A percentile compares a stretch with the other conserved stretches of the same genome.
Conservation (phyloP, 1,284 basidiomycete genomes). For the Tetrapyrgos nigripes region DNA sequence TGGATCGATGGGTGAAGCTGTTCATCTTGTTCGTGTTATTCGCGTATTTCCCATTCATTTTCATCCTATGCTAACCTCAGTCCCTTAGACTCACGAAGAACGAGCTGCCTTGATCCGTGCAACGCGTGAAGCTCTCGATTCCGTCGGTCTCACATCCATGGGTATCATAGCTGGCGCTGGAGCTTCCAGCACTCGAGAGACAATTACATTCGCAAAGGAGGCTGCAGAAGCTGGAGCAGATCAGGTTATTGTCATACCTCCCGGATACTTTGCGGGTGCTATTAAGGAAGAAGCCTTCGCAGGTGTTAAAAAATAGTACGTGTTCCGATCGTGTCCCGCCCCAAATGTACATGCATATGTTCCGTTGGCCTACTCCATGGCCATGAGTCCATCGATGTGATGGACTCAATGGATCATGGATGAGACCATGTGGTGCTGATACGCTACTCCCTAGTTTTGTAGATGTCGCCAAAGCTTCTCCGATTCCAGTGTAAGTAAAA, state of each 20-base stretch:
- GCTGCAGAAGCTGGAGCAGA: conserved; percentile 19
- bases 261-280: conserved; percentile 13
- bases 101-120: conserved; percentile 15
- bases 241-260: conserved; percentile 17
- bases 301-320: conserved; percentile 13
- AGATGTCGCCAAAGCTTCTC: conserved; percentile 13
- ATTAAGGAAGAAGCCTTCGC: conserved; percentile 8
- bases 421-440: background rate
- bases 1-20: conserved; percentile 18
- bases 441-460: conserved; percentile 3
- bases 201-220: conserved; percentile 13
- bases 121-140: conserved; percentile 15
- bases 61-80: background rate
- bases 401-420: background rate
- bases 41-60: background rate
- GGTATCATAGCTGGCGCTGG: conserved; percentile 16
- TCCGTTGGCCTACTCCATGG: no score
- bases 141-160: conserved; percentile 8
- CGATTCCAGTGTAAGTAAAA: conserved; percentile 13
- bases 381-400: no score
- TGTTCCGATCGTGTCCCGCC: background rate
- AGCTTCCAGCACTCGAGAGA: conserved; percentile 11
- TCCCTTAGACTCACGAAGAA: conserved; percentile 7
- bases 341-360: background rate
- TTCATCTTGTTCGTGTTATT: conserved; percentile 11